phyloP scores from a whole-genome alignment of 257 asterid species.

The Ehretia macrophylla region DNA sequence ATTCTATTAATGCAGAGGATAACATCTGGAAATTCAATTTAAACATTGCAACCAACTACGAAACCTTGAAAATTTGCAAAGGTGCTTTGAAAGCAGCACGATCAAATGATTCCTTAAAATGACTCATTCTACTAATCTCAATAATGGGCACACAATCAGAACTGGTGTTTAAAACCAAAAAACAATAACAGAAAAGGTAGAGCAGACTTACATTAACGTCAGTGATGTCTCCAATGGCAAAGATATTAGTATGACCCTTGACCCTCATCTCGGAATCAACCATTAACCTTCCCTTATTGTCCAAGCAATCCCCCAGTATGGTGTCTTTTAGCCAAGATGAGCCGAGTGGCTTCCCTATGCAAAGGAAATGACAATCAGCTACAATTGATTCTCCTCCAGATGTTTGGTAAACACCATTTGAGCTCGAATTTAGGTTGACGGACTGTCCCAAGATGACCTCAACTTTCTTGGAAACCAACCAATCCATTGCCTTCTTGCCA shows the following conservation, averaged over 20 bases:
- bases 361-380: constrained; percentile 75
- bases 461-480: constrained; percentile 69
- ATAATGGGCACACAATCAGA: no score
- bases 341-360: constrained; percentile 51
- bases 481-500: constrained; percentile 57
- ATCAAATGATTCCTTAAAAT: no score
- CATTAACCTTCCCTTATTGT: constrained; percentile 49
- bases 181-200: background rate
- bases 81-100: no score
- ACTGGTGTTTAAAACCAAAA: background rate
- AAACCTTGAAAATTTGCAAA: no score
- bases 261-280: constrained; percentile 67
- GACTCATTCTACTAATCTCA: no score
- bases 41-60: no score
- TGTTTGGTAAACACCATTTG: constrained; percentile 50
- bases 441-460: constrained; percentile 71
- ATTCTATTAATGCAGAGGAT: no score
- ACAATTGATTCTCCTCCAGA: constrained; percentile 62
- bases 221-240: constrained; percentile 77
- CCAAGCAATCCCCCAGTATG: constrained; percentile 49
- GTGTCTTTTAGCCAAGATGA: constrained; percentile 73
- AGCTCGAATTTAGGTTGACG: constrained; percentile 38
- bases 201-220: constrained; percentile 52
- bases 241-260: constrained; percentile 53
- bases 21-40: no score